Base-by-base conservation (phyloP, 495 filamentous ascomycete species). In the Penicillium ochrochloron region DNA sequence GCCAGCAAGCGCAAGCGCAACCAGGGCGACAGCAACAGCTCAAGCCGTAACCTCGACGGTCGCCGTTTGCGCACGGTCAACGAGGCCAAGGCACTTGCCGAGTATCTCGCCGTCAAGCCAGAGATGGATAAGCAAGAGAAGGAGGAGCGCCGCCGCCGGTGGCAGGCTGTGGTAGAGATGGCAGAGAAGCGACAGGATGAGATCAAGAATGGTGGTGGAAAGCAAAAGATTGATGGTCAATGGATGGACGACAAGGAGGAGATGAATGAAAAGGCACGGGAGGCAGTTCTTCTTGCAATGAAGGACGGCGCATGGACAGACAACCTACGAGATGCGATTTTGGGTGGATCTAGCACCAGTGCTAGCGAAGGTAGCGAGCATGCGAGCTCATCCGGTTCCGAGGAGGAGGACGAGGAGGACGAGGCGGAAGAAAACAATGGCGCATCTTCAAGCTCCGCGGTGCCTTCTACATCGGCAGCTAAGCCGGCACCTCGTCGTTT, bases 181-280 rank as follows among this genome's bases (percentile, higher is more conserved):
- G 89, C 93, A 1, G 94, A 97, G 71, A 84, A 86, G 58, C 89
- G 86, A 64, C 87, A 94, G 69, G 90, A 94, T 55, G 91, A 96
- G 75, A 80, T 97, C 42, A 87, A 81, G 74, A 83, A 78, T 37
- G 82, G 84, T 60, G 90, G 89, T 37, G 84, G 81, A 17, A 89
- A 87, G 63, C 86, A 88, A 31, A 88, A 88, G 65, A 73, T 97
- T 27, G 92, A 95, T 77, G 92, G 90, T 8, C 90, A 94, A 76
- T 99, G 95, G 94, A 86, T 97, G 50, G 94, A 97, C 71, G 90
- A 92, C 58, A 95, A 92, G 73, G 93, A 96, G 69, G 93, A 94
- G 73, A 88, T 86, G 57, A 87, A 85, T 62, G 91, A 94, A 78
- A 86, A 91, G 74, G 92, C 91, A 1, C 82, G 93, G 50, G 92